Evolutionary conservation across 306 rosid species (phyloP), one percentile per base, ranked within the genome.

Genomic region (Prosopis cineraria): DNA sequence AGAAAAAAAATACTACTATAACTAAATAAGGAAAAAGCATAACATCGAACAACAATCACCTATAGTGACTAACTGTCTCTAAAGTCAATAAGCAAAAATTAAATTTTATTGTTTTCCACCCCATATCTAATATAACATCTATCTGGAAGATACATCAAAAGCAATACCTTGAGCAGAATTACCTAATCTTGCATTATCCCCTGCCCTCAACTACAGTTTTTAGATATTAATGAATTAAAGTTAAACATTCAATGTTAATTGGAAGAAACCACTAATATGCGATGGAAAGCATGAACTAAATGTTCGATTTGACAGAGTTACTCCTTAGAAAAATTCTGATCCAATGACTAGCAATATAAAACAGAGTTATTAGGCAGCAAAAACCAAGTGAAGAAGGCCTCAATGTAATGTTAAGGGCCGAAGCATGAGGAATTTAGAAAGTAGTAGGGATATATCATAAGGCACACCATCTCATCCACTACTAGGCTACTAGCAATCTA

Each of bases 401-500:
- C 36, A 27, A 44, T 27, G 37, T n/a, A 36, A 20, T 37, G 75
- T 29, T 40, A 41, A 29, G 4, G 14, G 37, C 37, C 48, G 3
- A 24, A 37, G 34, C 34, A 5, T 14, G 19, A 9, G 30, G 36
- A 48, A 52, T 47, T 27, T n/a, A 24, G 60, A 20, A 31, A 48
- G 29, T 7, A 11, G 52, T 16, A 65, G 30, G 20, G 40, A 39
- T 68, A 43, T 13, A 24, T n/a, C n/a, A 80, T 19, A 10, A 55
- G 68, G 80, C 34, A 37, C 53, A 63, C 43, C 37, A n/a, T 50
- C 58, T 68, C 6, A 66, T 33, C 52, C 53, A 39, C n/a, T n/a
- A n/a, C n/a, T n/a, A n/a, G n/a, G n/a, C 14, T 74, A 39, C 44
- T 12, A 24, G 14, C 41, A 62, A 56, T 37, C 27, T 43, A 44